Evolutionary conservation across 1,284 basidiomycete species (phyloP).

Genomic region (Rhodotorula sp.): DNA sequence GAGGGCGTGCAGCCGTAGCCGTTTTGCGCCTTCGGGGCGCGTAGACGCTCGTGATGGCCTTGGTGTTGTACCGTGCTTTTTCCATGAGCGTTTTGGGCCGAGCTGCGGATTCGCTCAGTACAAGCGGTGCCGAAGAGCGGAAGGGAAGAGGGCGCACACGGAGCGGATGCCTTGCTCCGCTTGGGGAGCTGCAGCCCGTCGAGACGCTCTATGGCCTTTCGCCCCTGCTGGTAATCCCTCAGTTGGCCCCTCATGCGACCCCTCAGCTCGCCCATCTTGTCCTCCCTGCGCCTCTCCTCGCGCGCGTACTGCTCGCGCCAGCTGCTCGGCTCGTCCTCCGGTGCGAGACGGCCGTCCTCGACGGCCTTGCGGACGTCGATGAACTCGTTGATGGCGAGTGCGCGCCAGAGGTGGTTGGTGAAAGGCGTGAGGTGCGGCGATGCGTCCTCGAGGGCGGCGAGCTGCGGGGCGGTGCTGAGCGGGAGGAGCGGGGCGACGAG

Average conservation of each 20-base stretch:
- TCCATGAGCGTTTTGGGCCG: constrained; percentile 31
- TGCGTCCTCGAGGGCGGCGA: constrained; percentile 20
- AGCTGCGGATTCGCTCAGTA: neutral
- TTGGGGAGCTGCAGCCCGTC: constrained; percentile 25
- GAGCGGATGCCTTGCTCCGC: constrained; percentile 1
- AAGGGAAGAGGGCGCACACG: neutral
- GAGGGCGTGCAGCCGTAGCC: neutral
- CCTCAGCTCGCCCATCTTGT: constrained; percentile 23
- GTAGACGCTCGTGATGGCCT: constrained; percentile 28
- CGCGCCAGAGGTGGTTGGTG: constrained; percentile 29
- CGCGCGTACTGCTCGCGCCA: constrained; percentile 25
- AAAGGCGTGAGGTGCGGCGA: constrained; percentile 24
- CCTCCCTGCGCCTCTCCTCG: constrained; percentile 29
- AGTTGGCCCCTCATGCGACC: constrained; percentile 24
- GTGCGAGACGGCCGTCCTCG: constrained; percentile 28
- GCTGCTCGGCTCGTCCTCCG: constrained; percentile 5
- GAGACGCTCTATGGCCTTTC: constrained; percentile 19
- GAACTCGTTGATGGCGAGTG: constrained; percentile 33
- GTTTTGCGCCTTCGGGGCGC: constrained; percentile 7
- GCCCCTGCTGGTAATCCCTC: constrained; percentile 10
- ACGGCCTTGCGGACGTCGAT: constrained; percentile 32
- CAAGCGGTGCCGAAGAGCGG: neutral
- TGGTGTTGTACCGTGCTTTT: constrained; percentile 19
- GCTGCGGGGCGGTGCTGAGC: constrained; percentile 17
- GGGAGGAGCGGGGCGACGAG: constrained; percentile 17